These are phyloP conservation scores for Toxoplasma gondii DNA, from an alignment of 169 alveolate species.

Conservation along the genomic window DNA sequence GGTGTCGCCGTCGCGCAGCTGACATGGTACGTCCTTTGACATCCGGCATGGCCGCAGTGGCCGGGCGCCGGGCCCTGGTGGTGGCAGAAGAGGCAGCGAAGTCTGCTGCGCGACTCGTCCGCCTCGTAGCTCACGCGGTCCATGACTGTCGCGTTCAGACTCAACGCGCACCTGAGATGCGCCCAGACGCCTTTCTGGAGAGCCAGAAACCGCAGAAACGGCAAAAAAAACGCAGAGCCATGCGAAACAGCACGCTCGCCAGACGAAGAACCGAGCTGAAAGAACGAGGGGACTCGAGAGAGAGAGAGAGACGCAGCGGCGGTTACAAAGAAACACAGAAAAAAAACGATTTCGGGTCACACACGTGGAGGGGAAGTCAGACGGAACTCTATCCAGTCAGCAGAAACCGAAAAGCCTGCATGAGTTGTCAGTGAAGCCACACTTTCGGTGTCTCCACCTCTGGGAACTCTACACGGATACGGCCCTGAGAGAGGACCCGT, in stretches of 20 bases:
- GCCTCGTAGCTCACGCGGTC: background rate
- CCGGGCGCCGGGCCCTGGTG: constrained; percentile 55
- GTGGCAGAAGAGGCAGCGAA: constrained; percentile 51
- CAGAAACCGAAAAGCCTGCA: too few species aligned
- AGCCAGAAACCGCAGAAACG: background rate
- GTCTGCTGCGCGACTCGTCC: constrained; percentile 32
- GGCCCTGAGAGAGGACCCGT: too few species aligned
- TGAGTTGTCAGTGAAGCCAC: background rate
- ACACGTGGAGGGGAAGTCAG: too few species aligned
- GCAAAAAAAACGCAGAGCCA: background rate
- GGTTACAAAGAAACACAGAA: too few species aligned
- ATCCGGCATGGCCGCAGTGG: constrained; percentile 31
- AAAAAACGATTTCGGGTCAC: too few species aligned
- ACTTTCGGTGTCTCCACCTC: too few species aligned
- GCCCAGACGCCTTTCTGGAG: constrained; percentile 31
- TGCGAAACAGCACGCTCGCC: background rate
- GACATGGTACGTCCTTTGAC: constrained; percentile 38
- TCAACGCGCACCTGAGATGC: constrained; percentile 57
- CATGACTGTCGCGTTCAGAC: background rate
- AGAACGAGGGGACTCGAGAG: background rate
- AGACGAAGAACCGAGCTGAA: background rate
- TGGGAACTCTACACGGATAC: too few species aligned
- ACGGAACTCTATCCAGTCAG: too few species aligned
- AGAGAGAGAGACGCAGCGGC: too few species aligned
- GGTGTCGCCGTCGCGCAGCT: constrained; percentile 47